These are phyloP conservation scores for Citrus reticulata DNA, from an alignment of 345 rosid genomes.

Conservation along the genomic window DNA sequence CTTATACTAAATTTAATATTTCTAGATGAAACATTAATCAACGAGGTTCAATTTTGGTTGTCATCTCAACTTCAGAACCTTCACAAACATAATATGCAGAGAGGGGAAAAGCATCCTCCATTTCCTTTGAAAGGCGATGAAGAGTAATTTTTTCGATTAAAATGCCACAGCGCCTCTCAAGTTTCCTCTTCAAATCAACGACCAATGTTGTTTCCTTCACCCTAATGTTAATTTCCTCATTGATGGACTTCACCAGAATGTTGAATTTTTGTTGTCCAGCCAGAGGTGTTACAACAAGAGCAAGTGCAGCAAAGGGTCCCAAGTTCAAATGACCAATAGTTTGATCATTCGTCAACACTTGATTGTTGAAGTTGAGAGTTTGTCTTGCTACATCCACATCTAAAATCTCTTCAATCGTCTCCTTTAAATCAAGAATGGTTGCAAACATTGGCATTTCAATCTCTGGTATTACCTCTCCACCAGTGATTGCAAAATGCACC, in stretches of 20 bases:
- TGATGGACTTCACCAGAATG: background rate
- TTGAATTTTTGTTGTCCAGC: background rate
- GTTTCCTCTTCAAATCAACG: background rate
- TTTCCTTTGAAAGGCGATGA: background rate
- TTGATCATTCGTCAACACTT: background rate
- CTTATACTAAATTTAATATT: too few relatives aligned
- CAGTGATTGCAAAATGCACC: background rate
- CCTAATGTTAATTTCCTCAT: background rate
- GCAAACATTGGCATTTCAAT: background rate
- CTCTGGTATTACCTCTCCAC: slow-evolving; percentile 5
- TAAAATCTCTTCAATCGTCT: background rate
- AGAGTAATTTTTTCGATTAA: background rate
- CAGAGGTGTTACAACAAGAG: background rate
- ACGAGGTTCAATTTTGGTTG: background rate
- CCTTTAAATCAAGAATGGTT: background rate
- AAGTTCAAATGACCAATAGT: background rate
- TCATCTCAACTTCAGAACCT: background rate
- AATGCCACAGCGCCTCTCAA: background rate
- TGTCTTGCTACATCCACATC: background rate
- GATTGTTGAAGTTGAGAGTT: background rate
- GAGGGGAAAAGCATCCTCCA: slow-evolving; percentile 2
- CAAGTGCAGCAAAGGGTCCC: background rate
- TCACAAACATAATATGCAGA: slow-evolving; percentile 2
- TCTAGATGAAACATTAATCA: background rate
- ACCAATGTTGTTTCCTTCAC: background rate